A percentile compares a stretch with the other conserved stretches of the same genome.
phyloP scores from a whole-genome alignment of 345 rosid genomes.

The Psidium guajava region DNA sequence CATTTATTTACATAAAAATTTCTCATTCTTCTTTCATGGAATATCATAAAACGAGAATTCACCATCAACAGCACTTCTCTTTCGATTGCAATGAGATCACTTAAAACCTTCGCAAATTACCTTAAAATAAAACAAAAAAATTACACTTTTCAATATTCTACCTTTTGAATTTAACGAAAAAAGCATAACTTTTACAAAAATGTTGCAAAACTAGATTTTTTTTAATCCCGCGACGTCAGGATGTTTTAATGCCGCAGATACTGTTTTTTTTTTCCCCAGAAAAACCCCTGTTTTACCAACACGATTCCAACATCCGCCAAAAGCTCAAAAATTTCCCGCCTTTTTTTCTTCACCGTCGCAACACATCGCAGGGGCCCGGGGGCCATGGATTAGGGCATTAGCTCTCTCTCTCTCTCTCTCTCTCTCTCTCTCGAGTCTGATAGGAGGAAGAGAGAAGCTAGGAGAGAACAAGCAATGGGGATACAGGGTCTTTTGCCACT shows the following conservation, averaged over 20 bases:
- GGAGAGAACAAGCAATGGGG: slow-evolving; percentile 36
- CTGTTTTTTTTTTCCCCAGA: neutral
- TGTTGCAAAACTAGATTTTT: rapidly evolving
- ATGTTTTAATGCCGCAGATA: neutral
- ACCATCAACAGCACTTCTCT: neutral
- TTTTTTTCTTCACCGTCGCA: neutral
- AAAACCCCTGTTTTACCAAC: neutral
- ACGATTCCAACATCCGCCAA: neutral
- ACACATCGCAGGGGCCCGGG: neutral
- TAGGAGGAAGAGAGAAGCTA: neutral
- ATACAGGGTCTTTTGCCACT: slow-evolving; percentile 84
- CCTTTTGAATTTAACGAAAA: neutral
- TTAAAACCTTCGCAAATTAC: too few relatives aligned
- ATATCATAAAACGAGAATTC: neutral
- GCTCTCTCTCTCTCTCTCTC: neutral
- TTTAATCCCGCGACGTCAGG: neutral
- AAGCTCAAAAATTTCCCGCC: neutral
- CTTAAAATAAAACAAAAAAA: neutral
- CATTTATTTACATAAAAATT: neutral
- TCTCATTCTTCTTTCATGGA: neutral
- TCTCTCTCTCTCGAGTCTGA: neutral
- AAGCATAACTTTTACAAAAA: neutral
- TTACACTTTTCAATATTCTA: rapidly evolving
- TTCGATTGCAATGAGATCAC: neutral
- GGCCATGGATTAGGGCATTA: neutral